Conservation (phyloP, 2,329 filamentous ascomycete genomes). For the Endoconidiophora laricicola region DNA sequence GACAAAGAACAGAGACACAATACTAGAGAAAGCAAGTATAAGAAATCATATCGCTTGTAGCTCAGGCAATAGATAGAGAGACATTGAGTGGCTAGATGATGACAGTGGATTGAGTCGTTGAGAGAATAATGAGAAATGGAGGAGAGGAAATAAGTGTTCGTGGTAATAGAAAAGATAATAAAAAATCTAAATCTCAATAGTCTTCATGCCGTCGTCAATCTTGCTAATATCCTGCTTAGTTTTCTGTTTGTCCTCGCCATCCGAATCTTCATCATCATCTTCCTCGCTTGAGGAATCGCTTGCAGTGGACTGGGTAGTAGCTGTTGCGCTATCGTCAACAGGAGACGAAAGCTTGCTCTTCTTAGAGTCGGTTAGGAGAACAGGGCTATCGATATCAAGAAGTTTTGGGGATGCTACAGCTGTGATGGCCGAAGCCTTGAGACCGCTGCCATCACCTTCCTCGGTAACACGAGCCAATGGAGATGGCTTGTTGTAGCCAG, state of each 20-base stretch:
- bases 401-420: slow-evolving; percentile 31
- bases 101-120: too few relatives aligned
- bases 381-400: slow-evolving; percentile 38
- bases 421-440: slow-evolving; percentile 23
- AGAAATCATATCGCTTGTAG: too few relatives aligned
- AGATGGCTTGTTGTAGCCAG: slow-evolving; percentile 50
- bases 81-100: too few relatives aligned
- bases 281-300: slow-evolving; percentile 12
- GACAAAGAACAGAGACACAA: slow-evolving; percentile 1
- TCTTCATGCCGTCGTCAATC: slow-evolving; percentile 37
- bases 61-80: too few relatives aligned
- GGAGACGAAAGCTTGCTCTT: slow-evolving; percentile 23
- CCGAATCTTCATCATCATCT: slow-evolving; percentile 22
- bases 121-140: too few relatives aligned
- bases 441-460: slow-evolving; percentile 26
- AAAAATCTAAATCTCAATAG: slow-evolving; percentile 38
- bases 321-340: slow-evolving; percentile 18
- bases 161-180: slow-evolving; percentile 1
- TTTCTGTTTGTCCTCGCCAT: slow-evolving; percentile 21
- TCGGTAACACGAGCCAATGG: slow-evolving; percentile 61
- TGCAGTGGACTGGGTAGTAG: slow-evolving; percentile 19
- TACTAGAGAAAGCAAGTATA: neutral
- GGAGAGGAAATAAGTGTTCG: too few relatives aligned
- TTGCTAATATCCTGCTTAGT: slow-evolving; percentile 26
- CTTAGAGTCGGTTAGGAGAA: slow-evolving; percentile 21